Base-by-base conservation (phyloP, 345 rosid species). In the Pelargonium nanum region DNA sequence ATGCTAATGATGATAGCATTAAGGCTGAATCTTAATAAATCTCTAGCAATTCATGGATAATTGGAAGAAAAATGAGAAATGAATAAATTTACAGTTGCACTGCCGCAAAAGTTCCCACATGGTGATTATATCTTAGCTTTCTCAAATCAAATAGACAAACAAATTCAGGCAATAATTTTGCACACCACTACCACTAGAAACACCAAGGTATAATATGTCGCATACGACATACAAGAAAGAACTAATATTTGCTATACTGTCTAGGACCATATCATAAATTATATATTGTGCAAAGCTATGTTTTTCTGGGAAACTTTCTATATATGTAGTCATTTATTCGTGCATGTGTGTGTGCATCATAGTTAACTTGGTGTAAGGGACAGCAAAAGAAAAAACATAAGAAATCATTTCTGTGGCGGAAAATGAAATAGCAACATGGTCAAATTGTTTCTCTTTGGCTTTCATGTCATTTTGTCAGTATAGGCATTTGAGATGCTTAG, bases 1-100 rank as follows among this genome's bases (percentile, higher is more conserved):
- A 44, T 9, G 55, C 19, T 6, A 30, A 57, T 9, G 55, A 15
- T 6, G 24, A 57, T 15, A 45, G 51, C 34, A 44, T 52, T 12
- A 10, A 55, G 53, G 53, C 15, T 60, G 55, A 61, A 48, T 16
- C 30, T 17, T 48, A 16, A 57, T 24, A 56, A 56, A 24, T 56
- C 19, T 21, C 12, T 12, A 22, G 57, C 16, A 55, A 19, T 22
- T 19, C 40, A 30, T 30, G 10, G 40, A 30, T 30, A 30, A 12
- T 30, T 30, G 10, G 10, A 30, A 30, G 40, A 30, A 30, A 40
- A 40, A 40, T 2, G 2, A 40, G 16, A 12, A 40, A 40, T 40
- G 48, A 6, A 40, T 2, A 40, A 40, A 10, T 2, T 3, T 40
- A 12, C 48, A 40, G 15, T 40, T 40, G 48, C n/a, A n/a, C n/a